phyloP scores from a whole-genome alignment of 495 filamentous ascomycete species.

The Tuber umbilicatum region DNA sequence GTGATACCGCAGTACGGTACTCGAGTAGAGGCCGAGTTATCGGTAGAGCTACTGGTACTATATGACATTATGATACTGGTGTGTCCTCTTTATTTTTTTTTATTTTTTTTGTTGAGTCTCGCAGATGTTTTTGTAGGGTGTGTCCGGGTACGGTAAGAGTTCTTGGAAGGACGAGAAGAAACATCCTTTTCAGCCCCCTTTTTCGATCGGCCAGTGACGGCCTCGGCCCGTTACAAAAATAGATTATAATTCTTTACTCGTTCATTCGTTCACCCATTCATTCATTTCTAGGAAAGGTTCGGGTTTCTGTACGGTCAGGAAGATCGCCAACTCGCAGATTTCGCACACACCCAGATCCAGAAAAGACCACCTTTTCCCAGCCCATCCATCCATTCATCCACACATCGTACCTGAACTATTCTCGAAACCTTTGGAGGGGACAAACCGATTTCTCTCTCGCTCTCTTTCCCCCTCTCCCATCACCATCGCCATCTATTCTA shows the following conservation, averaged over 20 bases:
- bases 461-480: not conserved
- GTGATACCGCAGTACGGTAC: not conserved
- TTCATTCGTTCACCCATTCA: not conserved
- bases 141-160: not conserved
- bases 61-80: too few relatives aligned
- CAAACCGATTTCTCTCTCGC: not conserved
- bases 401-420: not conserved
- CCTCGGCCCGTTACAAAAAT: not conserved
- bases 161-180: not conserved
- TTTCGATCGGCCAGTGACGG: not conserved
- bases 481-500: not conserved
- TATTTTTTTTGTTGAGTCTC: not conserved
- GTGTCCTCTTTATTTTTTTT: not conserved
- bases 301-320: not conserved
- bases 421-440: not conserved
- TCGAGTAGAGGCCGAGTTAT: not conserved
- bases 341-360: not conserved
- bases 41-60: too few relatives aligned
- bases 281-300: not conserved
- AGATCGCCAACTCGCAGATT: slow-evolving; percentile 5
- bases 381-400: not conserved
- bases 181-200: not conserved
- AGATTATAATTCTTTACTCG: not conserved
- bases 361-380: slow-evolving; percentile 2
- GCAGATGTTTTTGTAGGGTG: not conserved